A percentile compares a stretch with the other conserved stretches of the same genome.
These are phyloP conservation scores for Cryptococcus sp. DNA, from an alignment of 1,284 basidiomycete species.

Conservation along the genomic window DNA sequence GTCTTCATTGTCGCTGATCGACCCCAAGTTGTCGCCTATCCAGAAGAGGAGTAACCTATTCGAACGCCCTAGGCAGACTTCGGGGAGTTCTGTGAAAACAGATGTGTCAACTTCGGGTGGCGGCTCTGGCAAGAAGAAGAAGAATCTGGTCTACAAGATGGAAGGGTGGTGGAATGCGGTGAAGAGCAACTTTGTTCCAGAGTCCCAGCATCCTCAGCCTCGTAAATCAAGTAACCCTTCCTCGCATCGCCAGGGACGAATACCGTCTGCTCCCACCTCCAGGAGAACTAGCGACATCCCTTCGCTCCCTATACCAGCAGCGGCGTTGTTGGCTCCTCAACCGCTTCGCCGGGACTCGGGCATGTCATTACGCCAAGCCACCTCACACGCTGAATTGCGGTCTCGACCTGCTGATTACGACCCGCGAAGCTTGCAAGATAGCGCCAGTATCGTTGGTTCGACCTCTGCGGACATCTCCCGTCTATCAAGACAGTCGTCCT, in stretches of 20 bases:
- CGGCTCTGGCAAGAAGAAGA: slow-evolving; percentile 41
- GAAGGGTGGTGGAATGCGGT: slow-evolving; percentile 58
- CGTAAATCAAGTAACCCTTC: slow-evolving; percentile 20
- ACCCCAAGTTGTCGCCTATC: slow-evolving; percentile 34
- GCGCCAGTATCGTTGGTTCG: slow-evolving; percentile 24
- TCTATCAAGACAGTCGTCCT: slow-evolving; percentile 23
- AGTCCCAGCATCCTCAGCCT: slow-evolving; percentile 19
- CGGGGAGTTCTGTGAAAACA: slow-evolving; percentile 32
- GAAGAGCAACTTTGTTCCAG: slow-evolving; percentile 52
- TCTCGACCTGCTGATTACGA: neutral
- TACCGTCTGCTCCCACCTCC: slow-evolving; percentile 43
- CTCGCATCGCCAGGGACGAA: slow-evolving; percentile 21
- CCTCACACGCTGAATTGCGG: slow-evolving; percentile 40
- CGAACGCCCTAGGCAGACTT: slow-evolving; percentile 41
- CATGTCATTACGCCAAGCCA: slow-evolving; percentile 31
- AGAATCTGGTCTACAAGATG: slow-evolving; percentile 54
- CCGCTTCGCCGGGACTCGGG: slow-evolving; percentile 32
- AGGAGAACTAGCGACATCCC: slow-evolving; percentile 37
- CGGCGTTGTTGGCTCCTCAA: slow-evolving; percentile 30
- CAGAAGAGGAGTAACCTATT: slow-evolving; percentile 25
- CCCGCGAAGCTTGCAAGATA: slow-evolving; percentile 1
- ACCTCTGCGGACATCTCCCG: slow-evolving; percentile 31
- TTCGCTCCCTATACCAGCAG: slow-evolving; percentile 11
- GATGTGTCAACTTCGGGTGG: slow-evolving; percentile 18
- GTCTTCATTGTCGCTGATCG: slow-evolving; percentile 36